Evolutionary conservation across 2,329 filamentous ascomycete species (phyloP).

Genomic region (Alternaria viburni): DNA sequence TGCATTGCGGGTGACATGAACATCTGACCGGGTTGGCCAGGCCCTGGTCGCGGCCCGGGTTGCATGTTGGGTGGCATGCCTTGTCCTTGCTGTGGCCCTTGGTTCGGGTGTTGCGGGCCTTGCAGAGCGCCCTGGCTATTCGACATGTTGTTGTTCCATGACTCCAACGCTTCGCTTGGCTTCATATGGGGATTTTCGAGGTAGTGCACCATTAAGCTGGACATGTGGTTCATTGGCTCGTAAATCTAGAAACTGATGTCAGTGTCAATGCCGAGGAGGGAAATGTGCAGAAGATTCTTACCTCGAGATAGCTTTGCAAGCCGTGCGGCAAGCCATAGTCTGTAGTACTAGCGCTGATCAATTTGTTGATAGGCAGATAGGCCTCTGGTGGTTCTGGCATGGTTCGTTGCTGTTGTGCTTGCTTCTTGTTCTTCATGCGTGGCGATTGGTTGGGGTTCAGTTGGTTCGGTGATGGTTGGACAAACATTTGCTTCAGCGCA

Average conservation of each 20-base stretch:
- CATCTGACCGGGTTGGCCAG: constrained; percentile 41
- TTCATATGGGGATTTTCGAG: constrained; percentile 60
- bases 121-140: constrained; percentile 25
- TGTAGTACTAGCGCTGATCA: constrained; percentile 55
- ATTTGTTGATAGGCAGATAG: constrained; percentile 52
- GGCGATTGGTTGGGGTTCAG: constrained; percentile 63
- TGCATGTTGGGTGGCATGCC: constrained; percentile 41
- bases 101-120: constrained; percentile 9
- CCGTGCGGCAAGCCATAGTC: constrained; percentile 62
- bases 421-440: constrained; percentile 60
- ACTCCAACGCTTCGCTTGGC: constrained; percentile 62
- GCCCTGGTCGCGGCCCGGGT: constrained; percentile 40
- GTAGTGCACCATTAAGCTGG: constrained; percentile 63
- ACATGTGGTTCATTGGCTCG: constrained; percentile 71
- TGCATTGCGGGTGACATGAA: constrained; percentile 66
- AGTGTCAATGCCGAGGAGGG: constrained; percentile 25
- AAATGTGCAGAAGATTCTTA: constrained; percentile 43
- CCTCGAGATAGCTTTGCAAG: constrained; percentile 68
- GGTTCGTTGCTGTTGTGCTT: constrained; percentile 44
- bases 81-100: constrained; percentile 33
- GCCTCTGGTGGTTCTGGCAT: constrained; percentile 43
- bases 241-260: constrained; percentile 57
- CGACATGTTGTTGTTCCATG: constrained; percentile 56
- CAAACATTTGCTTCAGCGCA: constrained; percentile 56
- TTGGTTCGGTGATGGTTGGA: constrained; percentile 54